phyloP scores from a whole-genome alignment of 1,284 basidiomycete genomes.

The Sphagnurus paluster region DNA sequence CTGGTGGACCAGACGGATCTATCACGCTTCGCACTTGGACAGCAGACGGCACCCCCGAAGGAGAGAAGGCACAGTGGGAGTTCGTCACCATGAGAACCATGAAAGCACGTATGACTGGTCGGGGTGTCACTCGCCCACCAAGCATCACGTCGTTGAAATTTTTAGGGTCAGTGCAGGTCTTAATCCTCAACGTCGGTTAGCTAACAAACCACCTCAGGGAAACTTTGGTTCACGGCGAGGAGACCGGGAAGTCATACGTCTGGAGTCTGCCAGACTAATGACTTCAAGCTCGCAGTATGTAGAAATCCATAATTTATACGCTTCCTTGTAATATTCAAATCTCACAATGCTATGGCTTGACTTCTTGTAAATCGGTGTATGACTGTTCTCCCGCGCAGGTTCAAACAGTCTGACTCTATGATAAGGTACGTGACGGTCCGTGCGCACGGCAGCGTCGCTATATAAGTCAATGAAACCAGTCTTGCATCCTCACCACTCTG shows the following conservation, averaged over 20 bases:
- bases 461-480: neutral
- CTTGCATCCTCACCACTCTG: conserved; percentile 72
- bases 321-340: neutral
- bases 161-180: conserved; percentile 51
- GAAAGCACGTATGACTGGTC: conserved; percentile 44
- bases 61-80: conserved; percentile 67
- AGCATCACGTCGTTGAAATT: conserved; percentile 69
- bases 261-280: conserved; percentile 62
- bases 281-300: neutral
- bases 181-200: neutral
- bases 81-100: conserved; percentile 67
- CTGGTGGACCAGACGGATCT: conserved; percentile 65
- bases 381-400: neutral
- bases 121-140: conserved; percentile 38
- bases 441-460: neutral
- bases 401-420: neutral
- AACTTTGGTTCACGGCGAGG: conserved; percentile 64
- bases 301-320: neutral
- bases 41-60: conserved; percentile 62
- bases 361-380: too few species aligned
- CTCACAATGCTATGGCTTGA: too few species aligned
- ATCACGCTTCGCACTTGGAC: conserved; percentile 76
- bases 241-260: conserved; percentile 59
- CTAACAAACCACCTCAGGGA: conserved; percentile 42
- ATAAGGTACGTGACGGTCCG: neutral